A percentile compares a stretch with the other conserved stretches of the same genome.
Evolutionary conservation across 2,329 filamentous ascomycete species (phyloP).

Genomic region (Microdochium trichocladiopsis): DNA sequence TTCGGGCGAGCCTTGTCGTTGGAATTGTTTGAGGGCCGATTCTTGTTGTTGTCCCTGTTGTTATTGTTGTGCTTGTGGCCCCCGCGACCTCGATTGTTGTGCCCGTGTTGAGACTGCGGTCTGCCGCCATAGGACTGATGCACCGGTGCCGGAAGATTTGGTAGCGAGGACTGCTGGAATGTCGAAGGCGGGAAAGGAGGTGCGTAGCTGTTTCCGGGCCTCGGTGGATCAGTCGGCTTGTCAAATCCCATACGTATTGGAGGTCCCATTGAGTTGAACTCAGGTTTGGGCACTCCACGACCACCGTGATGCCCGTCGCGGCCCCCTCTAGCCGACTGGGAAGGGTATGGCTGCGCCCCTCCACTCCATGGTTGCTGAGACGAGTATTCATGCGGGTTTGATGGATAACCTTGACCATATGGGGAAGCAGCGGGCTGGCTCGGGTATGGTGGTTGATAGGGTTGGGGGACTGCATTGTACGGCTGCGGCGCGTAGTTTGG

Average conservation of each 20-base stretch:
- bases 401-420: conserved; percentile 33
- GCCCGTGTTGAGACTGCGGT: conserved; percentile 9
- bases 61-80: conserved; percentile 17
- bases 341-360: conserved; percentile 19
- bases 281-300: conserved; percentile 29
- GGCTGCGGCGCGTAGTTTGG: conserved; percentile 51
- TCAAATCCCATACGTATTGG: conserved; percentile 24
- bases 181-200: conserved; percentile 29
- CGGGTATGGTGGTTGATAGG: conserved; percentile 33
- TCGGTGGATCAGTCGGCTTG: conserved; percentile 15
- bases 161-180: conserved; percentile 15
- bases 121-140: conserved; percentile 1
- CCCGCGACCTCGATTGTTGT: conserved; percentile 34
- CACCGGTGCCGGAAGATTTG: conserved; percentile 19
- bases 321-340: conserved; percentile 24
- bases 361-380: conserved; percentile 34
- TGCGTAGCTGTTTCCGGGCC: conserved; percentile 26
- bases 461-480: conserved; percentile 31
- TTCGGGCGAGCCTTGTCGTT: conserved; percentile 24
- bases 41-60: conserved; percentile 25
- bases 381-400: conserved; percentile 27
- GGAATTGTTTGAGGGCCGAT: conserved; percentile 19
- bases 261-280: conserved; percentile 20
- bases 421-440: conserved; percentile 13
- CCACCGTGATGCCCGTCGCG: conserved; percentile 37